phyloP scores from a whole-genome alignment of 2,329 filamentous ascomycete genomes.

The Colletotrichum tamarilloi region DNA sequence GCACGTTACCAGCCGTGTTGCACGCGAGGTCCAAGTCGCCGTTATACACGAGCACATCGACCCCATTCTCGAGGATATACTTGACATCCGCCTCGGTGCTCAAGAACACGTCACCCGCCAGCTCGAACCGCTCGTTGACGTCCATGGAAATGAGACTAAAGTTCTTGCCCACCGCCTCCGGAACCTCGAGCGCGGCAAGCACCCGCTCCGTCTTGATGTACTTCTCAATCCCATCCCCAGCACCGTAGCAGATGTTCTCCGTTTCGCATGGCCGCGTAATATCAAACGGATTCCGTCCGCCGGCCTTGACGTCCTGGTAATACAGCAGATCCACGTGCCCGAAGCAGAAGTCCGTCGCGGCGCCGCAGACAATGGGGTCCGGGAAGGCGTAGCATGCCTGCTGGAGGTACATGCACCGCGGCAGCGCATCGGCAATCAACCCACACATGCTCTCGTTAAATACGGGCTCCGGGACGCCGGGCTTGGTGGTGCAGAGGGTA shows the following conservation, averaged over 20 bases:
- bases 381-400: conserved; percentile 51
- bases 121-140: conserved; percentile 33
- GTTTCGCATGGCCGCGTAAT: conserved; percentile 52
- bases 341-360: conserved; percentile 49
- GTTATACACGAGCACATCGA: conserved; percentile 40
- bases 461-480: conserved; percentile 34
- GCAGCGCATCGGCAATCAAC: conserved; percentile 51
- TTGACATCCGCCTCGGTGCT: conserved; percentile 9
- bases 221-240: conserved; percentile 38
- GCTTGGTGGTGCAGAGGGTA: conserved; percentile 37
- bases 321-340: conserved; percentile 51
- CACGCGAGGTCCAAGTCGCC: conserved; percentile 39
- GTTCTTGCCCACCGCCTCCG: conserved; percentile 16
- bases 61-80: conserved; percentile 29
- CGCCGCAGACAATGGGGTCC: conserved; percentile 52
- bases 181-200: conserved; percentile 37
- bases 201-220: conserved; percentile 40
- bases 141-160: conserved; percentile 24
- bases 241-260: conserved; percentile 51
- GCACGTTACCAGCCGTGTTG: conserved; percentile 42
- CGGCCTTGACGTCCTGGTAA: conserved; percentile 50
- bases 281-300: conserved; percentile 56
- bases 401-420: conserved; percentile 55
- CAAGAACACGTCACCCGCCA: conserved; percentile 32
- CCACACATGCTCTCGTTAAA: conserved; percentile 38